Conservation (phyloP, 2,329 filamentous ascomycete genomes). For the Xylariaceae sp. region DNA sequence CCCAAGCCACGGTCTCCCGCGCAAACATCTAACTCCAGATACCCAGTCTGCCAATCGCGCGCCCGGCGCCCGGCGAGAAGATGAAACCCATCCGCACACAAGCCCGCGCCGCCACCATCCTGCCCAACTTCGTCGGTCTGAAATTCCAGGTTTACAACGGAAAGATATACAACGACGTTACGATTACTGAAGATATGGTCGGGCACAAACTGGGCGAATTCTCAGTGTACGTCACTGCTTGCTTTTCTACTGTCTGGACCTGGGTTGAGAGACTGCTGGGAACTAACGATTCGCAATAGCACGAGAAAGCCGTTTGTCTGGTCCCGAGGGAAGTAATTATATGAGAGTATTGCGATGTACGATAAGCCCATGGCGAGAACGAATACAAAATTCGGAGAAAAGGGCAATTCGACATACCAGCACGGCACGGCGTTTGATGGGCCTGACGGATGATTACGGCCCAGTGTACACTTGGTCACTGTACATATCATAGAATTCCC, state of each 20-base stretch:
- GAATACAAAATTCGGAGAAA: neutral
- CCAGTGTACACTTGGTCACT: too few species aligned
- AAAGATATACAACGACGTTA: constrained; percentile 77
- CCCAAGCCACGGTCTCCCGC: constrained; percentile 10
- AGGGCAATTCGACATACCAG: neutral
- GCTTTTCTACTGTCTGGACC: neutral
- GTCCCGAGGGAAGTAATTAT: constrained; percentile 32
- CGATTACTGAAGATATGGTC: constrained; percentile 92
- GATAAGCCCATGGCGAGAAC: constrained; percentile 10
- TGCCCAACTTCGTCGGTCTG: constrained; percentile 87
- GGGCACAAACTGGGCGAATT: constrained; percentile 94
- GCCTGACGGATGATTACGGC: too few species aligned
- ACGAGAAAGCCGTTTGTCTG: constrained; percentile 58
- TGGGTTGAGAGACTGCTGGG: neutral
- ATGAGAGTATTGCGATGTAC: neutral
- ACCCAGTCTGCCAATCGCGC: constrained; percentile 59
- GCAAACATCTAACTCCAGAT: too few species aligned
- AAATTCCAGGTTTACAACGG: constrained; percentile 91
- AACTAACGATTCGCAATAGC: constrained; percentile 31
- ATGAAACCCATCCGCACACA: constrained; percentile 77
- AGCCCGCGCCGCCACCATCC: constrained; percentile 81
- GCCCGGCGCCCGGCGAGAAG: constrained; percentile 56
- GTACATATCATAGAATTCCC: too few species aligned
- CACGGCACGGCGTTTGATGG: too few species aligned
- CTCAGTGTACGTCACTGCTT: constrained; percentile 62